phyloP scores from a whole-genome alignment of 75 land plant species.

The Adiantum capillusveneris region DNA sequence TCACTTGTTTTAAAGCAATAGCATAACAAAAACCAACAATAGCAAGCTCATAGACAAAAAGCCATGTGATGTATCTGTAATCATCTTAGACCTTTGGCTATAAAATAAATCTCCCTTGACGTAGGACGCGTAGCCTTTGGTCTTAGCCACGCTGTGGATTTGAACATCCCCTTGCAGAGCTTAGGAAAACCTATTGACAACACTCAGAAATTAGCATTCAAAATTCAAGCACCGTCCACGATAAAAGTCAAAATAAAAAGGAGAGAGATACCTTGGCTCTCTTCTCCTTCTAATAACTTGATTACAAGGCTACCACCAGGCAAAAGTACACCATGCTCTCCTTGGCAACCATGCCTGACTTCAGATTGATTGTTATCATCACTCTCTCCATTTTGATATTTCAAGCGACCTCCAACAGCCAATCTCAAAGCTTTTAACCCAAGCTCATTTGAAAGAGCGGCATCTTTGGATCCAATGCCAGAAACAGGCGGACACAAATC shows the following conservation, averaged over 20 bases:
- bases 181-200: slow-evolving; percentile 44
- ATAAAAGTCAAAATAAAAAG: not conserved
- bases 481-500: slow-evolving; percentile 94
- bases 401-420: slow-evolving; percentile 48
- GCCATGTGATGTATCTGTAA: no score
- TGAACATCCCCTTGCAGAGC: slow-evolving; percentile 65
- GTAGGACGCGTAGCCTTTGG: slow-evolving; percentile 87
- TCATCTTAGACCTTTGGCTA: slow-evolving; percentile 48
- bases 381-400: slow-evolving; percentile 7
- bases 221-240: not conserved
- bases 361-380: slow-evolving; percentile 2
- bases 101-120: slow-evolving; percentile 84
- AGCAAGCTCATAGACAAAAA: no score
- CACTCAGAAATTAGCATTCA: slow-evolving; percentile 4
- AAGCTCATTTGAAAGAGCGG: slow-evolving; percentile 73
- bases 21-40: no score
- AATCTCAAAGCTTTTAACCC: slow-evolving; percentile 69
- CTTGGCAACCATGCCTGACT: not conserved
- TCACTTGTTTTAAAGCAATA: no score
- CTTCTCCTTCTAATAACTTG: slow-evolving; percentile 85
- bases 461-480: slow-evolving; percentile 71
- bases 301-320: slow-evolving; percentile 70
- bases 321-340: slow-evolving; percentile 42
- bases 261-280: slow-evolving; percentile 41
- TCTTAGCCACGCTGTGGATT: slow-evolving; percentile 64